Conservation (phyloP, 2,329 filamentous ascomycete species). For the Phaeosphaeria sp. region DNA sequence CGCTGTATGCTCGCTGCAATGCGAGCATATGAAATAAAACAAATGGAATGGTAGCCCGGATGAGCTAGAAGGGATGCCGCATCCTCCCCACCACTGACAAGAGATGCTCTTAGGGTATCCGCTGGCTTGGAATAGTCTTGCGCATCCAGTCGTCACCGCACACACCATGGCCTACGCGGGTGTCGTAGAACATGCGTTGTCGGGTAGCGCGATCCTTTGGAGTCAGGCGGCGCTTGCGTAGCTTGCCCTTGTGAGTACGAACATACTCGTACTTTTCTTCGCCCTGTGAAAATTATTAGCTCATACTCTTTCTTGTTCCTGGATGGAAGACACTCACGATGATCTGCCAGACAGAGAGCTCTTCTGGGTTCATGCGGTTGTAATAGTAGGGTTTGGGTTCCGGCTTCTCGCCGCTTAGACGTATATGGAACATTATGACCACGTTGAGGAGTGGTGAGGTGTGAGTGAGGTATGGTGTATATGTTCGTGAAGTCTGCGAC, state of each 20-base stretch:
- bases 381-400: constrained; percentile 25
- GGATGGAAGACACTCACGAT: constrained; percentile 16
- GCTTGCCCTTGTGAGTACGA: constrained; percentile 15
- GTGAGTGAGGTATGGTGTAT: background rate
- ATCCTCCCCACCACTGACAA: background rate
- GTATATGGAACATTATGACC: constrained; percentile 15
- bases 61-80: background rate
- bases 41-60: background rate
- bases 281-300: constrained; percentile 17
- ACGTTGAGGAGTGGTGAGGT: background rate
- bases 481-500: background rate
- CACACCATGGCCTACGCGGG: constrained; percentile 23
- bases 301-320: background rate
- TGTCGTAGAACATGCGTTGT: constrained; percentile 27
- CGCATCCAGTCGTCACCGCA: constrained; percentile 34
- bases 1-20: background rate
- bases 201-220: constrained; percentile 14
- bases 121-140: constrained; percentile 18
- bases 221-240: constrained; percentile 21
- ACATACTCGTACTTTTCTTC: constrained; percentile 21
- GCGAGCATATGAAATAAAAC: constrained; percentile 4
- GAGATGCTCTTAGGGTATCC: constrained; percentile 4
- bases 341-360: constrained; percentile 22
- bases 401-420: constrained; percentile 24
- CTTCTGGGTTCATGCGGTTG: constrained; percentile 28